Evolutionary conservation across 805 yeast genomes (phyloP).

Genomic region (Saccharomyces mikatae): DNA sequence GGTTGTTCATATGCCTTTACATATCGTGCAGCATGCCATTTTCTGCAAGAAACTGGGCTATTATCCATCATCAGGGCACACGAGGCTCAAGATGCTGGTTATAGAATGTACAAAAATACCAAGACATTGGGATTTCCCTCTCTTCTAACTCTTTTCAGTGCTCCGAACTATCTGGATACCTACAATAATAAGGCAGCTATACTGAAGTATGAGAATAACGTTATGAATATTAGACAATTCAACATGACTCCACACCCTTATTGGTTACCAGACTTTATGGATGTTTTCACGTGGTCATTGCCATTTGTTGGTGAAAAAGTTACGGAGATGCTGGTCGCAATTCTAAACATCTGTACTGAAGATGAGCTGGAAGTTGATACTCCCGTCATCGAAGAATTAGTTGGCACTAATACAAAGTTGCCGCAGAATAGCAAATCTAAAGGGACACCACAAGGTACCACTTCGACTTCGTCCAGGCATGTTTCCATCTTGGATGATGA

Average conservation of each 20-base stretch:
- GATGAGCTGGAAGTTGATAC: slow-evolving; percentile 78
- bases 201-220: slow-evolving; percentile 80
- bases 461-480: background rate
- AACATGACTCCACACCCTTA: slow-evolving; percentile 91
- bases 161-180: slow-evolving; percentile 88
- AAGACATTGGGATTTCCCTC: slow-evolving; percentile 82
- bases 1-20: slow-evolving; percentile 92
- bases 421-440: background rate
- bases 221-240: slow-evolving; percentile 92
- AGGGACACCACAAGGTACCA: slow-evolving; percentile 1
- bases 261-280: slow-evolving; percentile 95
- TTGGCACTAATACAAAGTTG: slow-evolving; percentile 20
- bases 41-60: slow-evolving; percentile 68
- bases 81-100: slow-evolving; percentile 97
- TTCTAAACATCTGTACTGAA: slow-evolving; percentile 88
- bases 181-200: slow-evolving; percentile 95
- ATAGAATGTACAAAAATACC: slow-evolving; percentile 85
- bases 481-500: slow-evolving; percentile 23
- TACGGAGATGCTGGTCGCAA: slow-evolving; percentile 84
- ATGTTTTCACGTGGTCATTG: slow-evolving; percentile 92
- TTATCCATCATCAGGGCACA: slow-evolving; percentile 89
- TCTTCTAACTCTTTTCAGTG: slow-evolving; percentile 83
- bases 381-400: slow-evolving; percentile 40
- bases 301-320: slow-evolving; percentile 97
- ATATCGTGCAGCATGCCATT: slow-evolving; percentile 71